A percentile compares a stretch with the other conserved stretches of the same genome.
Conservation (phyloP, 495 filamentous ascomycete genomes). For the Tuber calosporum region DNA sequence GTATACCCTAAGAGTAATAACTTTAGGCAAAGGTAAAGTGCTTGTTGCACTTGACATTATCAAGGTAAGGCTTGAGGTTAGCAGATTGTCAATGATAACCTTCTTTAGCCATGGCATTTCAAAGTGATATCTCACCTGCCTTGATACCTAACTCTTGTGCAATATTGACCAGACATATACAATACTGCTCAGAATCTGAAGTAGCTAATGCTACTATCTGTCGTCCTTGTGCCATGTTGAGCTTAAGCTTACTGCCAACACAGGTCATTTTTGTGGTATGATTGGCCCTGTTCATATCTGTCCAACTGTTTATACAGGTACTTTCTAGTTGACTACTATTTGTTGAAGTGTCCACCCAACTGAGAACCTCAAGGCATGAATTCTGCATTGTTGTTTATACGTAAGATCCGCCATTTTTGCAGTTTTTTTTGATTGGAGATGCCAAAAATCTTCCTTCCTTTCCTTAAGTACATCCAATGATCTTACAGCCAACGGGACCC, state of each 20-base stretch:
- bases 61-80: not conserved
- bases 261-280: not conserved
- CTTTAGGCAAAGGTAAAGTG: slow-evolving; percentile 3
- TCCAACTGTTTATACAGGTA: slow-evolving; percentile 1
- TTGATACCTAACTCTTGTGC: slow-evolving; percentile 4
- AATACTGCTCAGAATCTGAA: not conserved
- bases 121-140: not conserved
- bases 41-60: not conserved
- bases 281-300: not conserved
- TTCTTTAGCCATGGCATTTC: slow-evolving; percentile 1
- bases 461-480: no score
- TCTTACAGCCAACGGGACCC: no score
- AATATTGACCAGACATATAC: slow-evolving; percentile 6
- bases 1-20: slow-evolving; percentile 9
- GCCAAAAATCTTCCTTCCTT: no score
- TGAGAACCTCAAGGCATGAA: slow-evolving; percentile 4
- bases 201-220: slow-evolving; percentile 5
- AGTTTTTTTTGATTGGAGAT: not conserved
- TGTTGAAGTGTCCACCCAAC: slow-evolving; percentile 4
- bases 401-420: not conserved
- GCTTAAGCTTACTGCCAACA: no score
- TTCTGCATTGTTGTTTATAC: slow-evolving; percentile 1
- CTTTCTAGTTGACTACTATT: slow-evolving; percentile 6
- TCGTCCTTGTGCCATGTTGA: not conserved
- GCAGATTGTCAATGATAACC: not conserved